Conservation (phyloP, 2,329 filamentous ascomycete genomes). For the Epichloe coenophiala region DNA sequence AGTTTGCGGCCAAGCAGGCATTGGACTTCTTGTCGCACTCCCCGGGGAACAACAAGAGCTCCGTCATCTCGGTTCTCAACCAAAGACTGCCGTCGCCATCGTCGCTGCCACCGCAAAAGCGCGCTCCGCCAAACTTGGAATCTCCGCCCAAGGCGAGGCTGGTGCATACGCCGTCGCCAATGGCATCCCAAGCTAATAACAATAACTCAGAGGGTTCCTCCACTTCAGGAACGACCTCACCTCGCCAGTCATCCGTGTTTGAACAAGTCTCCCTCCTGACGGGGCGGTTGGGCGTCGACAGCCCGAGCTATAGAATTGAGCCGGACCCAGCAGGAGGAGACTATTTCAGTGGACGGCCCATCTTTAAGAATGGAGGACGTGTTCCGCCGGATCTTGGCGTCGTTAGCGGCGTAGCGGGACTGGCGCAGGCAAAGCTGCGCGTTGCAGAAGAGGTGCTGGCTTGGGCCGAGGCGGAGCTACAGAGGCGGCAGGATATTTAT, state of each 20-base stretch:
- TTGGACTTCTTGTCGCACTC: constrained; percentile 25
- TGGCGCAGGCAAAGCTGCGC: constrained; percentile 21
- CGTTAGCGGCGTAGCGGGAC: constrained; percentile 21
- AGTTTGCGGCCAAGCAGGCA: constrained; percentile 37
- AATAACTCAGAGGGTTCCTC: not conserved
- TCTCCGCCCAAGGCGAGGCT: not conserved
- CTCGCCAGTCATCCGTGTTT: constrained; percentile 5
- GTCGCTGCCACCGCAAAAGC: not conserved
- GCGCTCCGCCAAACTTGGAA: not conserved
- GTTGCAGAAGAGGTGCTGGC: constrained; percentile 26
- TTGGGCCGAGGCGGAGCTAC: constrained; percentile 19
- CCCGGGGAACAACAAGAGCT: not conserved
- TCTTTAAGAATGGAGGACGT: constrained; percentile 18
- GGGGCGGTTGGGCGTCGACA: constrained; percentile 16
- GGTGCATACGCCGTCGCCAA: not conserved
- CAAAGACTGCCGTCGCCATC: not conserved
- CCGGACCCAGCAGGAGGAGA: constrained; percentile 8
- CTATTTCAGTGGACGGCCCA: constrained; percentile 23
- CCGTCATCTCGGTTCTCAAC: not conserved
- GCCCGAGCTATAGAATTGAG: constrained; percentile 21
- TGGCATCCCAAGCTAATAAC: not conserved
- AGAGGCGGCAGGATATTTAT: constrained; percentile 4
- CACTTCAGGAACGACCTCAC: not conserved
- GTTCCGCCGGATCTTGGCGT: constrained; percentile 20
- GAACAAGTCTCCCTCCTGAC: constrained; percentile 21